These are phyloP conservation scores for Ophiocordyceps camponoti-floridani DNA, from an alignment of 2,329 filamentous ascomycete genomes.

Conservation along the genomic window DNA sequence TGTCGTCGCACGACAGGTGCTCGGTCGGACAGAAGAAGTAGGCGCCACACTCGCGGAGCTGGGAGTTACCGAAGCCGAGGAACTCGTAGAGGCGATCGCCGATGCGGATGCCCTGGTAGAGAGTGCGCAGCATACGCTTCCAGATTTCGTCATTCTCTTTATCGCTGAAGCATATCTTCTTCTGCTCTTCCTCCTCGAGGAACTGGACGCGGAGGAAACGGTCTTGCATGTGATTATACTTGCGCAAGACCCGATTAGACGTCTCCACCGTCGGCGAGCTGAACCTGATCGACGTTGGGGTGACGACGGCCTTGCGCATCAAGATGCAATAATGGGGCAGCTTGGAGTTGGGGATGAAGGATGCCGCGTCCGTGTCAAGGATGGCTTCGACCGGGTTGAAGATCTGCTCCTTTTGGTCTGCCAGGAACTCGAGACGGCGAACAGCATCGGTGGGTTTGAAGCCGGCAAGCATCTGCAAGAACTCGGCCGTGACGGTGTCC, in stretches of 20 bases:
- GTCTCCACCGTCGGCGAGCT: slow-evolving; percentile 65
- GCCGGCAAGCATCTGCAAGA: slow-evolving; percentile 42
- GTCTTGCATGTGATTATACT: slow-evolving; percentile 50
- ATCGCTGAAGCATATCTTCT: slow-evolving; percentile 34
- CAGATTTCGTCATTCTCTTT: slow-evolving; percentile 52
- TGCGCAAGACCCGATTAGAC: slow-evolving; percentile 71
- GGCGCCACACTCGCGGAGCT: slow-evolving; percentile 78
- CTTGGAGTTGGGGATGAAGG: slow-evolving; percentile 26
- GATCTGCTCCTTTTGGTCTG: slow-evolving; percentile 41
- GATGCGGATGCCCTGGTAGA: slow-evolving; percentile 65
- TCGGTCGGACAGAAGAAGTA: slow-evolving; percentile 75
- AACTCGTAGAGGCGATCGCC: slow-evolving; percentile 75
- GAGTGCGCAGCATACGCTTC: slow-evolving; percentile 49
- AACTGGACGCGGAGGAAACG: slow-evolving; percentile 83
- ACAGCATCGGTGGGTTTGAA: slow-evolving; percentile 30
- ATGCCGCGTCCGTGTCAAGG: slow-evolving; percentile 27
- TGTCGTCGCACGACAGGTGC: slow-evolving; percentile 51
- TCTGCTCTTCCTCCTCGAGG: slow-evolving; percentile 54
- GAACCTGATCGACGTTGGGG: slow-evolving; percentile 68
- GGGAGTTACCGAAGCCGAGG: slow-evolving; percentile 86
- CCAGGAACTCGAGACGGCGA: slow-evolving; percentile 56
- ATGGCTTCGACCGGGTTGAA: slow-evolving; percentile 62
- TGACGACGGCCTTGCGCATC: slow-evolving; percentile 61
- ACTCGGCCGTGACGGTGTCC: slow-evolving; percentile 48
- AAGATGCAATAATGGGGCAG: slow-evolving; percentile 58